Base-by-base conservation (phyloP, 441 rosid genomes). In the Euphorbia celastroides region DNA sequence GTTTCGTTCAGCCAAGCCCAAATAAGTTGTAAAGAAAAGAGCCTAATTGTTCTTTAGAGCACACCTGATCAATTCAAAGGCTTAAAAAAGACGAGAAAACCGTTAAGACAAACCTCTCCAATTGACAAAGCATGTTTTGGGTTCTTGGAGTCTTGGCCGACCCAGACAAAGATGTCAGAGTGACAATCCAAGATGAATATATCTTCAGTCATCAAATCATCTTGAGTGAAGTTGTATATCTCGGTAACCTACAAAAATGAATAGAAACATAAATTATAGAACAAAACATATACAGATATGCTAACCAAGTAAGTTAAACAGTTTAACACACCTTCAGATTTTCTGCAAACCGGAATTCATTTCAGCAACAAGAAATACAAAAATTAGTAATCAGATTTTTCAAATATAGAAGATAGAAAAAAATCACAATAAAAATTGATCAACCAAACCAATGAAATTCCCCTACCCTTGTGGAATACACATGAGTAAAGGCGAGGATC, bases 401-500 rank as follows among this genome's bases (percentile, higher is more conserved):
- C n/a, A n/a, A n/a, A n/a, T n/a, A n/a, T n/a, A n/a, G n/a, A n/a
- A n/a, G n/a, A n/a, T n/a, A n/a, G n/a, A n/a, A n/a, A n/a, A n/a
- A n/a, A n/a, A n/a, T n/a, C n/a, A n/a, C n/a, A n/a, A n/a, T n/a
- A n/a, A n/a, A n/a, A n/a, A n/a, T n/a, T n/a, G n/a, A n/a, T n/a
- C 50, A 50, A 41, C 46, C 12, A 25, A 46, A 20, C 65, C 1
- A 41, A 50, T 59, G 42, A 6, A 46, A 42, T 41, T 13, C 27
- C 32, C 65, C 56, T 86, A 87, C 97, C 98, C 60, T 85, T 82
- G 54, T 83, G 73, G 77, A 81, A 84, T 25, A 79, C 78, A 80
- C 97, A 93, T 70, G 97, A 85, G 80, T 90, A 95, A 55, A 95
- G 88, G 74, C 88, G 99, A 74, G 98, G 84, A 83, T 95, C 98